Evolutionary conservation across 2,329 filamentous ascomycete genomes (phyloP).

Genomic region (Ascocoryne sarcoides): DNA sequence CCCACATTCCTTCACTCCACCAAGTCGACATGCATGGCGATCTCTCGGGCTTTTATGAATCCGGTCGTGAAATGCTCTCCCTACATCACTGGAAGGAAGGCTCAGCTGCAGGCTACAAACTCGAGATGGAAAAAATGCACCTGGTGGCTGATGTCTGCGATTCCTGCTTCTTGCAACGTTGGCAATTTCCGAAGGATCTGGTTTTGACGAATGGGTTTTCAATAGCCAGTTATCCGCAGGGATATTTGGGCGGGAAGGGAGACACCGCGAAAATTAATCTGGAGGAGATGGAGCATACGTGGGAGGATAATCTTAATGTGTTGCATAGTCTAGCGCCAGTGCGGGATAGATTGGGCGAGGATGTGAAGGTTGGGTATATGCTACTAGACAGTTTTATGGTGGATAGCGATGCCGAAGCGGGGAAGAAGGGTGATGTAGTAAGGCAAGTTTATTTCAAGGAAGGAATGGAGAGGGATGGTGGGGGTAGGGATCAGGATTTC

Average conservation of each 20-base stretch:
- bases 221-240: slow-evolving; percentile 31
- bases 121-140: slow-evolving; percentile 27
- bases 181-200: slow-evolving; percentile 34
- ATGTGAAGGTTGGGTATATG: slow-evolving; percentile 48
- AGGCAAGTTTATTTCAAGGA: slow-evolving; percentile 22
- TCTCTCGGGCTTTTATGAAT: slow-evolving; percentile 27
- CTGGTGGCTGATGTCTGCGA: slow-evolving; percentile 25
- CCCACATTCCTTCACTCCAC: slow-evolving; percentile 20
- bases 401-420: slow-evolving; percentile 26
- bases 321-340: slow-evolving; percentile 42
- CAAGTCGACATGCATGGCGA: slow-evolving; percentile 28
- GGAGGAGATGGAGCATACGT: slow-evolving; percentile 33
- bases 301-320: slow-evolving; percentile 37
- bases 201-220: slow-evolving; percentile 39
- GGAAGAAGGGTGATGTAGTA: slow-evolving; percentile 9
- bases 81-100: slow-evolving; percentile 28
- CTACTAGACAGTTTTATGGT: slow-evolving; percentile 38
- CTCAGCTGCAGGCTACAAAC: slow-evolving; percentile 17
- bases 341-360: slow-evolving; percentile 41
- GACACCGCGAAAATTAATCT: slow-evolving; percentile 20
- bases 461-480: slow-evolving; percentile 10
- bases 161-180: slow-evolving; percentile 38
- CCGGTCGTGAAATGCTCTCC: slow-evolving; percentile 22
- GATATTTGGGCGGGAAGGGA: slow-evolving; percentile 14
- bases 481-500: slow-evolving; percentile 13